Evolutionary conservation across 352 stramenopile species (phyloP), one percentile per base, ranked within the genome.

Genomic region (Pilasporangium apinafurcum): DNA sequence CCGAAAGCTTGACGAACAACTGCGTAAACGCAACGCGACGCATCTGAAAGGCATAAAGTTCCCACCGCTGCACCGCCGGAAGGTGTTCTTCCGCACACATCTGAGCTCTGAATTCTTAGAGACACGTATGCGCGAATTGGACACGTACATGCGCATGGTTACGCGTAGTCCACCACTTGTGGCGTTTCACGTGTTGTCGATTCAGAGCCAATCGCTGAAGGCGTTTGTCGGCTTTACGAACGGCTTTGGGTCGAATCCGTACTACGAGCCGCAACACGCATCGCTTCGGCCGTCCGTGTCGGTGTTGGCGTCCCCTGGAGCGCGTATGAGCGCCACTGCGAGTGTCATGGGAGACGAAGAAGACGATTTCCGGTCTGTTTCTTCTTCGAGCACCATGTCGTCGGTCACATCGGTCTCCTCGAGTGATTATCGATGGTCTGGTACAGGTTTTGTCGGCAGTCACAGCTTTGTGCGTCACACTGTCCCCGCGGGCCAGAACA

Each of bases 11-110:
- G 79, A 92, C 50, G 68, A 86, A 53, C 73, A 89, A 53, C 58
- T 92, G 5, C 76, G 79, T 16, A 84, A 92, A 51, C 76, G 76
- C 48, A 86, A 65, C 44, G 44, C 63, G 2, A 59, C 71, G 36
- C 74, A 86, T 26, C 61, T 92, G 48, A 92, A 92, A 32, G 79
- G 79, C 35, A 82, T 92, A 60, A 87, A 92, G 60, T 92, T 92
- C 53, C 79, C 79, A 28, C 71, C 76, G 18, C 59, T 89, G 25
- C 75, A 92, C 56, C 74, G 79, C 1, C 74, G 77, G 5, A 68
- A 66, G 27, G 68, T 65, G 37, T 46, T 92, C 5, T 89, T 92
- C 48, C 74, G 79, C 30, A 59, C 59, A 31, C 63, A 89, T 36
- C 66, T 86, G 26, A 76, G 62, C 47, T 51, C 65, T 27, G 69